Conservation (phyloP, 169 alveolate species). For the Cryptosporidium muris region DNA sequence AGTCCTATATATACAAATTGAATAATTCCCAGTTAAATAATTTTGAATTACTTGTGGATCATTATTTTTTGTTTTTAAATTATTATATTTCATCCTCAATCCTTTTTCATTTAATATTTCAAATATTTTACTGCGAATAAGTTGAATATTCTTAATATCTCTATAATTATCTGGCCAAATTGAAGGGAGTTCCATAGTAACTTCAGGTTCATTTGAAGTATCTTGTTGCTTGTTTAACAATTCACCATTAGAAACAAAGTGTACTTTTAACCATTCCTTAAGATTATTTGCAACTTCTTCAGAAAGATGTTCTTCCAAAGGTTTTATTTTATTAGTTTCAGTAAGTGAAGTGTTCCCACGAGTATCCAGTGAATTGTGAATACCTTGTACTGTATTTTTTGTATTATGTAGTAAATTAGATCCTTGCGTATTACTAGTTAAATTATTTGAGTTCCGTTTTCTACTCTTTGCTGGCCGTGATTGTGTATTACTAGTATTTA, state of each 20-base stretch:
- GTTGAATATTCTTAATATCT: constrained; percentile 3
- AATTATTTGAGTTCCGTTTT: too few relatives aligned
- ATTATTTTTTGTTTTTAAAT: constrained; percentile 7
- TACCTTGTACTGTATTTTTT: constrained; percentile 1
- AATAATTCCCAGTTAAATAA: constrained; percentile 4
- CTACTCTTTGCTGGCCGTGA: too few relatives aligned
- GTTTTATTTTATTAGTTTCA: not conserved
- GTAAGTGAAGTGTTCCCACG: not conserved
- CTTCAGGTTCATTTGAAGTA: not conserved
- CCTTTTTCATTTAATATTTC: not conserved
- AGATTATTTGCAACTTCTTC: constrained; percentile 5
- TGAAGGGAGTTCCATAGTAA: constrained; percentile 15
- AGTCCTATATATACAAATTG: constrained; percentile 37
- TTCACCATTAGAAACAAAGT: too few relatives aligned
- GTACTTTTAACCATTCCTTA: constrained; percentile 5
- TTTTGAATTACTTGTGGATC: not conserved
- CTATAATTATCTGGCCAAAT: constrained; percentile 61
- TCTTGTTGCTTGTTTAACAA: not conserved
- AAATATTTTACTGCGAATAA: constrained; percentile 23
- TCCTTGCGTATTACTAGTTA: not conserved
- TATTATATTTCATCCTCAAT: not conserved
- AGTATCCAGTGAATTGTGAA: not conserved
- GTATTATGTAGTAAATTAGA: not conserved
- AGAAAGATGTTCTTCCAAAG: not conserved
- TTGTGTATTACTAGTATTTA: too few relatives aligned